Conservation (phyloP, 2,329 filamentous ascomycete genomes). For the Kalmusia sp. region DNA sequence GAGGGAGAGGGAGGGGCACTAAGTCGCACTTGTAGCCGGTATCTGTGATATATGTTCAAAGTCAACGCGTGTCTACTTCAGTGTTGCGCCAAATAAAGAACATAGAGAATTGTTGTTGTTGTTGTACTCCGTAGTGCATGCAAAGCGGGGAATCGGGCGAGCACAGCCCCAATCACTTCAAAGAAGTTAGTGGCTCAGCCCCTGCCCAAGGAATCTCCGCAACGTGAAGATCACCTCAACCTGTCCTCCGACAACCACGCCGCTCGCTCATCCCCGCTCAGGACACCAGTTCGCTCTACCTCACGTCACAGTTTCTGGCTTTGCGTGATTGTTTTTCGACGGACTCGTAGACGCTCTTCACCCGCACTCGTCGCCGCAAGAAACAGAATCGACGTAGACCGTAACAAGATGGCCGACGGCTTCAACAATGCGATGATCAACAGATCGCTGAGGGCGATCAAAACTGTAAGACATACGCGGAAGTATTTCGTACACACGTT, state of each 20-base stretch:
- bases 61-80: no score
- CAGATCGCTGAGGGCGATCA: conserved; percentile 85
- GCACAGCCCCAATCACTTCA: conserved; percentile 1
- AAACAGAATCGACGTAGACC: neutral
- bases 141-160: neutral
- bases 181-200: neutral
- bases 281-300: neutral
- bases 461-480: conserved; percentile 66
- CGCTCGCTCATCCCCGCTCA: conserved; percentile 3
- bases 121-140: neutral
- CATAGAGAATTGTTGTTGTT: neutral
- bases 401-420: conserved; percentile 48
- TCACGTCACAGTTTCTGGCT: no score
- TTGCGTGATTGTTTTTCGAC: neutral
- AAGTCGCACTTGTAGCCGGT: neutral
- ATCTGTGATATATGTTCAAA: no score
- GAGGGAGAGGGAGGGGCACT: conserved; percentile 15
- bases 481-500: conserved; percentile 8
- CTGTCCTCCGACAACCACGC: conserved; percentile 6
- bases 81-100: neutral
- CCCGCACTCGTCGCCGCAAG: neutral
- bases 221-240: neutral
- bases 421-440: conserved; percentile 71
- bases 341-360: neutral
- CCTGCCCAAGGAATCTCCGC: conserved; percentile 1